Base-by-base conservation (phyloP, 345 rosid species). In the Arabis alpina region DNA sequence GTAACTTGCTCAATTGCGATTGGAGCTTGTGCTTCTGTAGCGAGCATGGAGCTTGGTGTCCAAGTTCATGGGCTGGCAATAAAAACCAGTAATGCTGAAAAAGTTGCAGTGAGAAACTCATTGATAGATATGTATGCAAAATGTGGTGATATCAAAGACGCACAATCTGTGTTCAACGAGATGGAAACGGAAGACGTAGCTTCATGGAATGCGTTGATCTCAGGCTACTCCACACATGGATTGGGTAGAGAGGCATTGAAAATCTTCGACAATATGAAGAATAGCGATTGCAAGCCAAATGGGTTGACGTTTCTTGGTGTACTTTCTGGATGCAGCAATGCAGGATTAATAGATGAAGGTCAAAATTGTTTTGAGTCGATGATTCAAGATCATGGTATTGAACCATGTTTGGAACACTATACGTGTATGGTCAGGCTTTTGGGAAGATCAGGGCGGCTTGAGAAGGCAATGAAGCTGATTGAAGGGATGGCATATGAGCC, bases 41-140 rank as follows among this genome's bases (percentile, higher is more conserved):
- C 99, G 11, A 83, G 88, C 63, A 58, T 89, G 72, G 90, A 87
- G 51, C 83, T 82, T 24, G 96, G 95, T 49, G 80, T 67, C 25
- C 95, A 89, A 76, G 81, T 91, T 77, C 98, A 89, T 77, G 75
- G 86, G 13, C 62, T 88, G 66, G 64, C 81, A 2, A 57, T 81
- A 66, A 91, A 91, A 81, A 86, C 87, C 32, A 82, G 30, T 4
- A 82, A 87, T 72, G 86, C 82, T 48, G 74, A 81, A 55, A 61
- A 78, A 44, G 54, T 60, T 14, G 87, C 85, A 48, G 98, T 88
- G 6, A 79, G 76, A 40, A 94, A 91, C 84, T 85, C 93, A 45
- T 74, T 94, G 81, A 82, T 91, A 64, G 93, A 91, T 74, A 94
- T 91, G 98, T 91, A 94, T 75, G 91, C 99, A 25, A 91, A 94